phyloP scores from a whole-genome alignment of 495 filamentous ascomycete species.

The Venustampulla echinocandica region DNA sequence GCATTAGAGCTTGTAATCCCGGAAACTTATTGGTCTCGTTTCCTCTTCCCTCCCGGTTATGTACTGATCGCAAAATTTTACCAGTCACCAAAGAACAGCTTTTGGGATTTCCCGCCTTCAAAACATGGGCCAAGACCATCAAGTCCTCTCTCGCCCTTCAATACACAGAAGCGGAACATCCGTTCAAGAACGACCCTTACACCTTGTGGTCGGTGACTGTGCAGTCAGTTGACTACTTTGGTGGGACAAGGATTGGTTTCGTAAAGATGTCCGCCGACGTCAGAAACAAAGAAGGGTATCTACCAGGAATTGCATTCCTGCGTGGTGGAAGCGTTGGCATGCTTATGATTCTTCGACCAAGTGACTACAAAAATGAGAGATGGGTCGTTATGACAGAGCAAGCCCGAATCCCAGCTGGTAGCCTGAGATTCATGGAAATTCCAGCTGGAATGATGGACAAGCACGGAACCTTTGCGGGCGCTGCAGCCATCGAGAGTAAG shows the following conservation, averaged over 20 bases:
- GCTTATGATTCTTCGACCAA: constrained; percentile 65
- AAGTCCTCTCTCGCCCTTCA: constrained; percentile 56
- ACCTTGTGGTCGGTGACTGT: constrained; percentile 57
- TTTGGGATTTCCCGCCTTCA: constrained; percentile 65
- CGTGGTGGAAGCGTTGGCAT: constrained; percentile 76
- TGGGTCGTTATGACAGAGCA: constrained; percentile 72
- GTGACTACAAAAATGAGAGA: constrained; percentile 40
- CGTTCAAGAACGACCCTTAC: constrained; percentile 65
- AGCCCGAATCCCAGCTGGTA: constrained; percentile 69
- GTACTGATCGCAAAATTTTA: too few relatives aligned
- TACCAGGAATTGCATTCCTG: constrained; percentile 73
- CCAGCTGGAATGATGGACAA: constrained; percentile 88
- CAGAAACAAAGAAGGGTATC: constrained; percentile 52
- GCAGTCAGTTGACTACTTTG: constrained; percentile 66
- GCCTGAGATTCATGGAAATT: constrained; percentile 65
- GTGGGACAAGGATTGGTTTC: constrained; percentile 54
- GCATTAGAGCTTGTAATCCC: too few relatives aligned
- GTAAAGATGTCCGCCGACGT: constrained; percentile 62
- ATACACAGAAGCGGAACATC: constrained; percentile 42
- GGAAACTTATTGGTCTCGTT: too few relatives aligned
- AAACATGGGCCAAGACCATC: constrained; percentile 59
- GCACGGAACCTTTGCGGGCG: constrained; percentile 59
- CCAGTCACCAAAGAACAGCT: constrained; percentile 53
- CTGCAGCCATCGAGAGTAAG: constrained; percentile 74
- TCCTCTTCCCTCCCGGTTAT: too few relatives aligned